Percentiles rank a stretch among this genome's conserved stretches.
Conservation (phyloP, 441 rosid species). For the Rhodomyrtus psidioides region DNA sequence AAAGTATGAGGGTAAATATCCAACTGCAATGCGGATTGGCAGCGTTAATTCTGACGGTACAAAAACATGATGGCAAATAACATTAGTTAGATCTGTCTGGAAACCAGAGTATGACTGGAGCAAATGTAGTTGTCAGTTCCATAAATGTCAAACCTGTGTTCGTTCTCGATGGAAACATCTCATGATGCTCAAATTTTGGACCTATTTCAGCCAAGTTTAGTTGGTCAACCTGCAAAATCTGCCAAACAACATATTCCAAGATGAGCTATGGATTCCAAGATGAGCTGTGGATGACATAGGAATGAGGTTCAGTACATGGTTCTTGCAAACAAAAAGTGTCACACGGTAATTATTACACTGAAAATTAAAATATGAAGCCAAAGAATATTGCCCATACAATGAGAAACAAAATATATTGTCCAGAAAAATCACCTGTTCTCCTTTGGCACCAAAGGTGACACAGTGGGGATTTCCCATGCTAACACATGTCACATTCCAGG, state of each 20-base stretch:
- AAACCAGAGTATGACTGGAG: not conserved
- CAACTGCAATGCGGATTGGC: not conserved
- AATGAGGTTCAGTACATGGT: not conserved
- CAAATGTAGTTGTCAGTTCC: not conserved
- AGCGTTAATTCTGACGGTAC: not conserved
- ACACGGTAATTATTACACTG: not conserved
- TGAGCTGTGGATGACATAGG: not conserved
- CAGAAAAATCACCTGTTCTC: conserved; percentile 42
- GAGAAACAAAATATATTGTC: not conserved
- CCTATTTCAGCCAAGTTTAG: conserved; percentile 75
- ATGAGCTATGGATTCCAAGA: not conserved
- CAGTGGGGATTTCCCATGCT: conserved; percentile 99
- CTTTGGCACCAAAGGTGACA: conserved; percentile 60
- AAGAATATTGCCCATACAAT: not conserved
- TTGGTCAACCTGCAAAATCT: conserved; percentile 72
- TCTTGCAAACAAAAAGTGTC: not conserved
- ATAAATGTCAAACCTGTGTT: conserved; percentile 63
- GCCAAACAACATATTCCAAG: conserved; percentile 10
- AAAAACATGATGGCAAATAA: not conserved
- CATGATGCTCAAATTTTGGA: conserved; percentile 89
- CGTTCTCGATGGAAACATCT: conserved; percentile 82
- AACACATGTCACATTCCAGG: conserved; percentile 89
- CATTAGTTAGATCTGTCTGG: not conserved
- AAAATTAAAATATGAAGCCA: not conserved
- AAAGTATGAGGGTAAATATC: not conserved